These are phyloP conservation scores for Phytophthora niederhauseri DNA, from an alignment of 352 stramenopile genomes.

Conservation along the genomic window DNA sequence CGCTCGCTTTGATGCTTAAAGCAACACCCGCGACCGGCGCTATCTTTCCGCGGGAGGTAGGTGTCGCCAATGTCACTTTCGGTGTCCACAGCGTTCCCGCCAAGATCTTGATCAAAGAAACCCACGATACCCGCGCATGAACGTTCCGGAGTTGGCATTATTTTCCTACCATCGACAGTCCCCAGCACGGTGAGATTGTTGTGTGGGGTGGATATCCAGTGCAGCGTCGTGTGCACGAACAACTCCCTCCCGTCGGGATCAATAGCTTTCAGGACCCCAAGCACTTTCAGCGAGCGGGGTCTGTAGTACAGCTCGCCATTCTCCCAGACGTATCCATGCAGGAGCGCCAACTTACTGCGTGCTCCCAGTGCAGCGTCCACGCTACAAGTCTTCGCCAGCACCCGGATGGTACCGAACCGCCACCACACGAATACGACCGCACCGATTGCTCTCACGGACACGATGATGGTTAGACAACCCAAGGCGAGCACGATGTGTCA, in stretches of 20 bases:
- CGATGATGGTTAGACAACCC: constrained; percentile 23
- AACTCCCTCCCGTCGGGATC: constrained; percentile 17
- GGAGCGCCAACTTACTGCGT: constrained; percentile 30
- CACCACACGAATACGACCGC: constrained; percentile 11
- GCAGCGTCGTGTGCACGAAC: constrained; percentile 18
- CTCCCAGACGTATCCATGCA: constrained; percentile 28
- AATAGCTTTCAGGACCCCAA: constrained; percentile 26
- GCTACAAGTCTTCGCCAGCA: constrained; percentile 19
- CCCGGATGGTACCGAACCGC: constrained; percentile 16
- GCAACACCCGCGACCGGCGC: neutral
- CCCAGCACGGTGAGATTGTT: constrained; percentile 23
- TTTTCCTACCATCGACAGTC: constrained; percentile 5
- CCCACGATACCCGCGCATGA: constrained; percentile 10
- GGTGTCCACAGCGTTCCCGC: neutral
- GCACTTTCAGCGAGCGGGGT: constrained; percentile 23
- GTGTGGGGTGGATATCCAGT: constrained; percentile 19
- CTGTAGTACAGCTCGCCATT: constrained; percentile 27
- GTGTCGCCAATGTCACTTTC: neutral
- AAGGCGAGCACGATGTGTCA: constrained; percentile 28
- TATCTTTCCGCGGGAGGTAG: neutral
- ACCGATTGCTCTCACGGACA: constrained; percentile 13
- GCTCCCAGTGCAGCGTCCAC: constrained; percentile 25
- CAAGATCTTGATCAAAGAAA: constrained; percentile 24
- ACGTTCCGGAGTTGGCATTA: constrained; percentile 9
- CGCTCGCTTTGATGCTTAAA: neutral